Base-by-base conservation (phyloP, 257 asterid species). In the Solanum piurae region DNA sequence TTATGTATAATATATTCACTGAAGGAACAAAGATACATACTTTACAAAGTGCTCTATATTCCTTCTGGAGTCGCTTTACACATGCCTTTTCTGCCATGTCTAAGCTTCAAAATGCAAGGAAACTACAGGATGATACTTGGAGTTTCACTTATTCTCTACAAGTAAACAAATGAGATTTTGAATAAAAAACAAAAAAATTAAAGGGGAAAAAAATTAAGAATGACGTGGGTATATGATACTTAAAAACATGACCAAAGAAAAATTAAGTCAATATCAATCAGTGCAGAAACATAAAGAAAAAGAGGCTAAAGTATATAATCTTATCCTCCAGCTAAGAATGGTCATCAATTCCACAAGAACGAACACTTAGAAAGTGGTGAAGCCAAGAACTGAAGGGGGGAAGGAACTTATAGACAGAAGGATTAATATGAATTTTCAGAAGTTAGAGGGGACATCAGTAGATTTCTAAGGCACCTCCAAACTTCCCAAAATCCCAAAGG, bases 11-110 rank as follows among this genome's bases (percentile, higher is more conserved):
- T 79, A 44, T 44, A 79, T 44, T 79, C 16, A 29, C 85, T 13
- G 64, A 31, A 44, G 85, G 25, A 79, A 71, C 83, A 74, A 25
- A 86, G 60, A 72, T 21, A 68, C 97, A 90, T 91, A 97, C 99
- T 91, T 97, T 96, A 88, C 98, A 95, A 60, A 97, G 96, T 84
- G 99, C 93, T 94, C 99, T 92, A 89, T 94, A 96, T 92, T 97
- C 99, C 93, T 96, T 97, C 89, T 95, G 99, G 42, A 96, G 98
- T 87, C 99, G 98, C 92, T 95, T 95, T 66, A 95, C 96, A 69
- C 99, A 97, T 18, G 95, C 96, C 75, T 89, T 96, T 89, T 93
- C 95, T 64, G 98, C 93, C 99, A 97, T 96, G 88, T 60, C 83
- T 85, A 66, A 62, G 87, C 38, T 86, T 49, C 42, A 86, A 87